Base-by-base conservation (phyloP, 257 asterid genomes). In the Solanum ossicruentum region DNA sequence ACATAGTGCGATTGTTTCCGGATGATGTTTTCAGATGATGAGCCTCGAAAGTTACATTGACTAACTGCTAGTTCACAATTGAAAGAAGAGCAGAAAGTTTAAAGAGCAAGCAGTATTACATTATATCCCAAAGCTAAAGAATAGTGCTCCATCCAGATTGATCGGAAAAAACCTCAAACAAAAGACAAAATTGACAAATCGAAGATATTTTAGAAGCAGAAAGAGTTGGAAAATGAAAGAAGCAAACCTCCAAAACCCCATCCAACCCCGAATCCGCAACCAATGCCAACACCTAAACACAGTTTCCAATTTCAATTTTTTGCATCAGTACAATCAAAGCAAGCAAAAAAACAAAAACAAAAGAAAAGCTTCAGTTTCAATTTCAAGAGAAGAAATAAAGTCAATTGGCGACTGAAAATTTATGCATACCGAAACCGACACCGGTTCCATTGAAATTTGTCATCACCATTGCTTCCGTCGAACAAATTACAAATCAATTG, bases 241-340 rank as follows among this genome's bases (percentile, higher is more conserved):
- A 67, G 83, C 89, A 72, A 54, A 95, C 98, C 98, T 87, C 98
- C 98, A 80, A 95, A 95, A 70, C 98, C 98, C 98, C 98, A 94
- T 66, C 97, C 98, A 43, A 94, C 89, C 26, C 98, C 98, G 81
- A 94, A 94, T 52, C 97, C 97, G 86, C 98, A 95, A 70, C 98
- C 98, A 83, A 93, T 89, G 67, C 98, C 98, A 71, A 92, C 91
- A 66, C 98, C 98, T 95, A 79, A 78, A 66, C 52, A 84, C 54
- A 80, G n/a, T 85, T 73, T 82, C 81, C 86, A 84, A 32, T 61
- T 28, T 55, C 78, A 84, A 70, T 15, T 16, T 1, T 51, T 61
- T 12, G 16, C 54, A 20, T 32, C 16, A 61, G 84, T 72, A 57
- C 41, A 15, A 43, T 36, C 39, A 56, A 58, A 21, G 26, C 69